Conservation (phyloP, 306 rosid genomes). For the Astragalus glycyphyllos region DNA sequence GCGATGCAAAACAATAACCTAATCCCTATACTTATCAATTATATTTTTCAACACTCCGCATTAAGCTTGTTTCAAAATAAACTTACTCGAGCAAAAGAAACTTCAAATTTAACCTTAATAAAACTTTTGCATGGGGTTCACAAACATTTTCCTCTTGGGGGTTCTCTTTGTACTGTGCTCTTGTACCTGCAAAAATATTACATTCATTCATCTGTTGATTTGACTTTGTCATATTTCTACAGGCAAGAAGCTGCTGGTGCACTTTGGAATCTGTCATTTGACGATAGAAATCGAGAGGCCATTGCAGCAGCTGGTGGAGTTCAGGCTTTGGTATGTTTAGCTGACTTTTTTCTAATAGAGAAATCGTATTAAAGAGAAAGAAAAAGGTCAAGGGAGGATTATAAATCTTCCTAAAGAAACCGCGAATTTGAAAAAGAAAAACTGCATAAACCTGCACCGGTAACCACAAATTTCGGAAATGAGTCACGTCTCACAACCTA, state of each 20-base stretch:
- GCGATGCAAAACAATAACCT: constrained; percentile 21
- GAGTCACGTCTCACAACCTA: not conserved
- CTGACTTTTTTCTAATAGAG: not conserved
- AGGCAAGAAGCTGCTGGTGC: constrained; percentile 99
- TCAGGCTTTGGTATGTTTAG: constrained; percentile 86
- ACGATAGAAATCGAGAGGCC: constrained; percentile 97
- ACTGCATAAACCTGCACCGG: constrained; percentile 1
- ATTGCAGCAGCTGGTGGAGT: constrained; percentile 98
- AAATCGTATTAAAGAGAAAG: not conserved
- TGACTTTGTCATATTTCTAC: constrained; percentile 32
- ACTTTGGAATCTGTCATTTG: constrained; percentile 97
- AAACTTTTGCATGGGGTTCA: not conserved
- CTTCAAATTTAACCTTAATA: not conserved
- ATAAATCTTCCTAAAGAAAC: constrained; percentile 9
- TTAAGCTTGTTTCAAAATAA: constrained; percentile 1
- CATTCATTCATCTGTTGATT: constrained; percentile 7
- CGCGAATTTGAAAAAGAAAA: not conserved
- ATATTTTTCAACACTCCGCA: not conserved
- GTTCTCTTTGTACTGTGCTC: constrained; percentile 31
- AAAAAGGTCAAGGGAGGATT: constrained; percentile 16
- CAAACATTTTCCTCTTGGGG: constrained; percentile 7
- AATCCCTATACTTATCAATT: not conserved
- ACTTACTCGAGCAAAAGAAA: not conserved
- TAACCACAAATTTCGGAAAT: not conserved
- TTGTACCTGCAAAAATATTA: constrained; percentile 23